These are phyloP conservation scores for Harringtonia aguacate DNA, from an alignment of 2,329 filamentous ascomycete species.

Conservation along the genomic window DNA sequence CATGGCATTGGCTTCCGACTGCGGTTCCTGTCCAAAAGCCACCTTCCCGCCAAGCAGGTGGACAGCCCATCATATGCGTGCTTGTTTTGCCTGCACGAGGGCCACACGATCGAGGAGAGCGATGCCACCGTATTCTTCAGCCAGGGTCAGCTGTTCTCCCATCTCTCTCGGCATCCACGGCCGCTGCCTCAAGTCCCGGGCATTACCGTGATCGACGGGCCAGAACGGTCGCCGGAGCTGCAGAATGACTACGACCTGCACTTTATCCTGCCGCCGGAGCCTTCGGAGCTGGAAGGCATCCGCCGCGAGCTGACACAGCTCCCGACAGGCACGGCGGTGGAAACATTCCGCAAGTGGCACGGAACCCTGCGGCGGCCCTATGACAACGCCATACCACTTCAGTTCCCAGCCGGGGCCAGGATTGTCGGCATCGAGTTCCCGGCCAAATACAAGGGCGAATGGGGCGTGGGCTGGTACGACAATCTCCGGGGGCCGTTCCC, in stretches of 20 bases:
- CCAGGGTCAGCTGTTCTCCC: constrained; percentile 39
- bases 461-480: constrained; percentile 46
- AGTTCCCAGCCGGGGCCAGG: constrained; percentile 29
- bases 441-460: constrained; percentile 39
- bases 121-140: constrained; percentile 48
- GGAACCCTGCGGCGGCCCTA: constrained; percentile 24
- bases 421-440: constrained; percentile 43
- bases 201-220: constrained; percentile 34
- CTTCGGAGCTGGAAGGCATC: constrained; percentile 31
- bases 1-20: constrained; percentile 38
- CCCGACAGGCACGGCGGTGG: constrained; percentile 33
- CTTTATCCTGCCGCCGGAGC: constrained; percentile 27
- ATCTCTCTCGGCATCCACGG: constrained; percentile 41
- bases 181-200: constrained; percentile 39
- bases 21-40: constrained; percentile 45
- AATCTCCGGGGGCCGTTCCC: constrained; percentile 37
- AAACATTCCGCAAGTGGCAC: constrained; percentile 35
- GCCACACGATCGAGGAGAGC: constrained; percentile 38
- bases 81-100: constrained; percentile 39
- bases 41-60: constrained; percentile 35
- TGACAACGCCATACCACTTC: constrained; percentile 13
- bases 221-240: constrained; percentile 26
- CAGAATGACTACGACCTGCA: constrained; percentile 44
- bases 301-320: constrained; percentile 27
- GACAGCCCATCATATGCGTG: constrained; percentile 46